Base-by-base conservation (phyloP, 305 asterid species). In the Withania somnifera region DNA sequence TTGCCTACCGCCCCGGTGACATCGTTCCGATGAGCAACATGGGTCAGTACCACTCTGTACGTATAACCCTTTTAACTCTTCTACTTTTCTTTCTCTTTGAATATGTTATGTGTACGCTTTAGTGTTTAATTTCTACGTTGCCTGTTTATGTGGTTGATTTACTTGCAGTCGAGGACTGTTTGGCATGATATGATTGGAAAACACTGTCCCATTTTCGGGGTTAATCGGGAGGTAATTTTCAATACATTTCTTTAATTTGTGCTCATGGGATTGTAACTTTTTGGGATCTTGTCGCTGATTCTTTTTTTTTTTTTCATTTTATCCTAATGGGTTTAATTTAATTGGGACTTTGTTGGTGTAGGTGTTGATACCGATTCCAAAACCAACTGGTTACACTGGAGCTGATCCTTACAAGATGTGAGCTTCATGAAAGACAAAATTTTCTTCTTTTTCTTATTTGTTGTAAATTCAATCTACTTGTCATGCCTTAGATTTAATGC, bases 121-220 rank as follows among this genome's bases (percentile, higher is more conserved):
- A 45, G 11, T 0, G 24, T 45, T 45, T 45, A 14, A 71, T 22
- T 45, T 20, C 7, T 50, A 78, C 42, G 50, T 69, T 84, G 57
- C 58, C 67, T 63, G 61, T 85, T 61, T 68, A 22, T 47, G 36
- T 22, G 34, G 32, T 66, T 54, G 50, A 22, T 52, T 28, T 81
- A 56, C 63, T 78, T 34, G 32, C 30, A 51, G 24, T 67, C 92
- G 42, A 94, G 99, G 85, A 96, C 97, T 14, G 94, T 91, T 75
- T 96, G 97, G 98, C 97, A 96, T 86, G 98, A 96, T 84, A 92
- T 96, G 97, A 94, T 96, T 82, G 98, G 98, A 81, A 90, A 86
- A 81, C 98, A 96, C 86, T 96, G 98, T 84, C 97, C 99, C 6
- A 90, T 89, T 54, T 96, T 92, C 82, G 97, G 92, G n/a, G 98